phyloP scores from a whole-genome alignment of 129 eudicot species.

The Helichrysum umbraculigerum region DNA sequence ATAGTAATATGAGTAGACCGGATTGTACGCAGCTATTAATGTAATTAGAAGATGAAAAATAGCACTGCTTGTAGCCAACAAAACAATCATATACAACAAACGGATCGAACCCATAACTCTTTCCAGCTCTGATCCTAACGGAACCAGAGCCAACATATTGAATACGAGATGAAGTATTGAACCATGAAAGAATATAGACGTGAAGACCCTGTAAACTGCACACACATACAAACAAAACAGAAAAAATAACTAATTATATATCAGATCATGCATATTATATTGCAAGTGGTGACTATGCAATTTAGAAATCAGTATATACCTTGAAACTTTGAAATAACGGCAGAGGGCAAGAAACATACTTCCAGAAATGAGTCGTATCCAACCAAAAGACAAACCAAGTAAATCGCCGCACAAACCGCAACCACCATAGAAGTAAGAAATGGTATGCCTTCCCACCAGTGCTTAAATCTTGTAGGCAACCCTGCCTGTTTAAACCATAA shows the following conservation, averaged over 20 bases:
- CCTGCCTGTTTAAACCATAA: constrained; percentile 62
- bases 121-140: constrained; percentile 94
- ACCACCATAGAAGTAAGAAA: constrained; percentile 81
- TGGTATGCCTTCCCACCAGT: constrained; percentile 99
- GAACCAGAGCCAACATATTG: constrained; percentile 96
- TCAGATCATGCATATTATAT: not conserved
- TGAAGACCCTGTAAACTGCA: constrained; percentile 92
- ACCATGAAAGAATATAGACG: constrained; percentile 85
- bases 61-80: constrained; percentile 86
- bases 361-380: constrained; percentile 89
- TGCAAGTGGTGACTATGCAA: not conserved
- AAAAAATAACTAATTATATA: constrained; percentile 1
- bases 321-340: constrained; percentile 73
- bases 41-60: constrained; percentile 75
- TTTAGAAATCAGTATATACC: constrained; percentile 39
- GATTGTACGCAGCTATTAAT: constrained; percentile 65
- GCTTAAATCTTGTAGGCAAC: constrained; percentile 65
- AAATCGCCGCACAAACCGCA: constrained; percentile 63
- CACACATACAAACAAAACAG: not conserved
- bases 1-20: constrained; percentile 39
- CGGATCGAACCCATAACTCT: constrained; percentile 98
- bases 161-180: constrained; percentile 86
- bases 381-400: constrained; percentile 77
- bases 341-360: constrained; percentile 90
- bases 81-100: constrained; percentile 56